Conservation (phyloP, 140 eudicot genomes). For the Eryngium alpinum region DNA sequence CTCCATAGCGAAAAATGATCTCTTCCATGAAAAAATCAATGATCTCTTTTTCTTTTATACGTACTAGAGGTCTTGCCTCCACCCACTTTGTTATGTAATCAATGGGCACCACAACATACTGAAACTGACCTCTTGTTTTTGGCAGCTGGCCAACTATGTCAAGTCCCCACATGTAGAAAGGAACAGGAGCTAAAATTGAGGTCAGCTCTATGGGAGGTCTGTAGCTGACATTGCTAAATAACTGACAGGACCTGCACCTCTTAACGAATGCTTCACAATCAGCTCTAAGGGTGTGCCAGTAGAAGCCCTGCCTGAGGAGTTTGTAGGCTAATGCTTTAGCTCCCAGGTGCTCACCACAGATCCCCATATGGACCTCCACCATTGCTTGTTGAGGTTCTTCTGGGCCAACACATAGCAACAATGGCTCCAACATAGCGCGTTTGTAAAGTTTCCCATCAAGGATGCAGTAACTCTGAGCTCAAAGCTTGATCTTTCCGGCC, state of each 20-base stretch:
- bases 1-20: no score
- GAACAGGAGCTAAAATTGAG: not conserved
- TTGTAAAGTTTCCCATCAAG: no score
- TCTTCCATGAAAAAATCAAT: no score
- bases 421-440: no score
- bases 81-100: no score
- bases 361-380: not conserved
- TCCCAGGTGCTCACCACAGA: not conserved
- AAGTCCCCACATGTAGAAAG: not conserved
- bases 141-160: not conserved
- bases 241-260: not conserved
- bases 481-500: no score
- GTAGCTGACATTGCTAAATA: not conserved
- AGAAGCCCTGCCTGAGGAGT: not conserved
- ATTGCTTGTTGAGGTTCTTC: no score
- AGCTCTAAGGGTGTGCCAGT: not conserved
- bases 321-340: not conserved
- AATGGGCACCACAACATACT: no score
- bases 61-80: no score
- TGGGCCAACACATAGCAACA: no score
- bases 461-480: no score
- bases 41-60: no score
- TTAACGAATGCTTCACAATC: not conserved
- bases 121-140: not conserved
- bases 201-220: not conserved